Conservation (phyloP, 1,139 yeast genomes). For the Eremothecium gossypii region DNA sequence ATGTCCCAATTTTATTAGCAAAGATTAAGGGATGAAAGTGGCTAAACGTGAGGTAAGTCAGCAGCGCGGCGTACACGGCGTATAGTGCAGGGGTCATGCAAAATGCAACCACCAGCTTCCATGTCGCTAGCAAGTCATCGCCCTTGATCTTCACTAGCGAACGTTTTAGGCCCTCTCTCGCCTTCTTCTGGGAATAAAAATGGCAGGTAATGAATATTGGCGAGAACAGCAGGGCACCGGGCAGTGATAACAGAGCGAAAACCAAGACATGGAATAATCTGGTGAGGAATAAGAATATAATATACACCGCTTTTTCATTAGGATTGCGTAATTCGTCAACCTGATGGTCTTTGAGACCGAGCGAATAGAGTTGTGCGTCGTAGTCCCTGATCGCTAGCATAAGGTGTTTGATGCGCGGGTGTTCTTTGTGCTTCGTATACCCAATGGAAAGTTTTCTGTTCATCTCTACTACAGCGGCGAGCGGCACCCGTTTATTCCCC, state of each 20-base stretch:
- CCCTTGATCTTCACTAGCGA: conserved; percentile 66
- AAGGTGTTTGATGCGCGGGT: conserved; percentile 45
- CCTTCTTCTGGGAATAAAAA: conserved; percentile 47
- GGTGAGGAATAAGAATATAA: conserved; percentile 30
- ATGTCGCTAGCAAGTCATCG: conserved; percentile 63
- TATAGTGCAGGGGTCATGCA: conserved; percentile 62
- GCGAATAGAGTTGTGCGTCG: conserved; percentile 42
- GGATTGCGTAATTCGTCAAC: conserved; percentile 45
- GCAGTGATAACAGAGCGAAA: conserved; percentile 42
- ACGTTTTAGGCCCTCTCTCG: conserved; percentile 50
- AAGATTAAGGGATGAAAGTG: conserved; percentile 12
- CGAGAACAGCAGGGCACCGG: conserved; percentile 57
- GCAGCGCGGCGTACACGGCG: conserved; percentile 50
- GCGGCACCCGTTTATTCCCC: conserved; percentile 42
- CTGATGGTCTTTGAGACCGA: conserved; percentile 64
- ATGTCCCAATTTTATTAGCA: conserved; percentile 23
- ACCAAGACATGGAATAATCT: conserved; percentile 26
- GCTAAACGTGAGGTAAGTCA: conserved; percentile 37
- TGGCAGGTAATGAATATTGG: conserved; percentile 58
- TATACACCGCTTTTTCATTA: conserved; percentile 15
- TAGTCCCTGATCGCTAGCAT: conserved; percentile 46
- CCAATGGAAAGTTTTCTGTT: conserved; percentile 61
- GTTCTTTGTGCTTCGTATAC: conserved; percentile 49
- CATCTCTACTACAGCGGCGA: conserved; percentile 62
- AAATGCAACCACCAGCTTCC: conserved; percentile 66